A percentile compares a stretch with the other conserved stretches of the same genome.
Evolutionary conservation across 768 basidiomycete genomes (phyloP).

Genomic region (Boletus edulis): DNA sequence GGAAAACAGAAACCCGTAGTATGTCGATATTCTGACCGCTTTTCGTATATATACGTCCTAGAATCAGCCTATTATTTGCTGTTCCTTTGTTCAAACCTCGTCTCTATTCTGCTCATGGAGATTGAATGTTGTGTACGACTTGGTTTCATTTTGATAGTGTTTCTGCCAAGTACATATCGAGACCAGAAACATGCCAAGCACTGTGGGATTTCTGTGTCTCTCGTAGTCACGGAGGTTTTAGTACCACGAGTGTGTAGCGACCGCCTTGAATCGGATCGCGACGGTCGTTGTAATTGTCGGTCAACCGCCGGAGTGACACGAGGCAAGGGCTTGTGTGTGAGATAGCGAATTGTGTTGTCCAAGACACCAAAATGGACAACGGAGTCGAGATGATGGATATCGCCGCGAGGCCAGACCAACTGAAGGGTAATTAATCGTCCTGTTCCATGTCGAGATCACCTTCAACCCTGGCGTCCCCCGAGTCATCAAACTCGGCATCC

Average conservation of each 20-base stretch:
- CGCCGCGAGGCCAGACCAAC: neutral
- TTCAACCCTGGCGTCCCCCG: slow-evolving; percentile 61
- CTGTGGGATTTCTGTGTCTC: neutral
- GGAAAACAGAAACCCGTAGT: too few relatives aligned
- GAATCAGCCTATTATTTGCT: too few relatives aligned
- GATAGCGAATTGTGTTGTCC: neutral
- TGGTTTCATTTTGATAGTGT: neutral
- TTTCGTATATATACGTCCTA: too few relatives aligned
- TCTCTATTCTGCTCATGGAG: neutral
- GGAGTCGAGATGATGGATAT: neutral
- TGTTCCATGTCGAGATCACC: slow-evolving; percentile 67
- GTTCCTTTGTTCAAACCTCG: too few relatives aligned
- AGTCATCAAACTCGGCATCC: slow-evolving; percentile 62
- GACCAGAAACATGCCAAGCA: neutral
- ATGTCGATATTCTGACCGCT: too few relatives aligned
- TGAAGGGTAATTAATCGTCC: slow-evolving; percentile 39
- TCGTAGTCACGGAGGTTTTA: neutral
- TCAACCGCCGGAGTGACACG: neutral
- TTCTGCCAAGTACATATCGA: neutral
- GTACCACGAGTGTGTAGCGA: neutral
- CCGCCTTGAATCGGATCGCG: neutral
- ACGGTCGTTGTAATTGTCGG: neutral
- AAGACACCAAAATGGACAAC: neutral
- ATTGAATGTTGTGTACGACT: neutral
- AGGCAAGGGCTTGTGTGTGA: neutral